Evolutionary conservation across 2,329 filamentous ascomycete species (phyloP), one percentile per base, ranked within the genome.

Genomic region (Pseudogymnoascus sp.): DNA sequence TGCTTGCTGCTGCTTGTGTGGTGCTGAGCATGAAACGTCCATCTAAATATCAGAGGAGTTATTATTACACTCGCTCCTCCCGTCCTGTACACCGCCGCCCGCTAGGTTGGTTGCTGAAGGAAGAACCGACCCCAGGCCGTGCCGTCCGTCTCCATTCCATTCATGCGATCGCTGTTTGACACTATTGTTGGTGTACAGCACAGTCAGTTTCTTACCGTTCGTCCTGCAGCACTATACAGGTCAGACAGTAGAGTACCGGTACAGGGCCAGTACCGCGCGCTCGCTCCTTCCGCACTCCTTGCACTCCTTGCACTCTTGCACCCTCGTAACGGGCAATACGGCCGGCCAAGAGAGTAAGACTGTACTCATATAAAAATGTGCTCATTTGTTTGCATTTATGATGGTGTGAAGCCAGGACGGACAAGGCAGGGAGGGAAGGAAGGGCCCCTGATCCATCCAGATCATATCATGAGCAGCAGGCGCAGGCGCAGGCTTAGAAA

Each of bases 311-410:
- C 44, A 26, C 26, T 6, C 26, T 26, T n/a, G n/a, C 31, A 53
- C 47, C 26, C 23, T 53, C 47, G 47, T 17, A 53, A 31, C 23
- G 47, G 23, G 47, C 8, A 53, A 53, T 31, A 53, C 15, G 47
- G 47, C 15, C 15, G 47, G 47, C 15, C 47, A 53, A 53, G 47
- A 50, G 21, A 17, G 47, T 53, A 53, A 53, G 47, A 31, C 47
- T 53, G 47, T 53, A 31, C 47, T 53, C 47, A 53, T 53, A 53
- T 53, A 31, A 53, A 53, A 53, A 31, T 53, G 47, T 53, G 26
- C 15, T 11, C 23, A 31, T 53, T 53, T 53, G 47, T 53, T 53
- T 53, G 47, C 47, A 53, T 53, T 53, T 53, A 53, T 53, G 47
- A 17, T 53, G 47, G 47, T 53, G 47, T 53, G 47, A 53, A 31